phyloP scores from a whole-genome alignment of 2,329 filamentous ascomycete species.

The Sporothrix pseudoabietina region DNA sequence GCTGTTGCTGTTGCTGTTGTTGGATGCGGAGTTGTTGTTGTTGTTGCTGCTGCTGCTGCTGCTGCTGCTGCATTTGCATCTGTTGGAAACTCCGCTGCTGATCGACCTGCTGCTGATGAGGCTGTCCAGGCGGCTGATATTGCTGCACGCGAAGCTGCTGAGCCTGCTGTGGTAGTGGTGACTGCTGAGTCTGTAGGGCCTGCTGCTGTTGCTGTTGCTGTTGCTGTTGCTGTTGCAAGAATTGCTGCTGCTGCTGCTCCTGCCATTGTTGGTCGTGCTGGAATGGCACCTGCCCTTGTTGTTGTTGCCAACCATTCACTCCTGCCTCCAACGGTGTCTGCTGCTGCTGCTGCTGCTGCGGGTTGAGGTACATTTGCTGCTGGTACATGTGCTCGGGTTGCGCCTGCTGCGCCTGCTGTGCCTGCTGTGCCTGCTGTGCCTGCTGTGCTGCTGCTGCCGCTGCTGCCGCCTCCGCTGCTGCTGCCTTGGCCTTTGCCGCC shows the following conservation, averaged over 20 bases:
- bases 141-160: constrained; percentile 10
- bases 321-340: background rate
- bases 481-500: constrained; percentile 9
- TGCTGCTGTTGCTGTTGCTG: constrained; percentile 35
- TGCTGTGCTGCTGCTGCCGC: background rate
- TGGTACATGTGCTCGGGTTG: constrained; percentile 20
- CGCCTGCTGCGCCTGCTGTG: background rate
- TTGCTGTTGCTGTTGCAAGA: background rate
- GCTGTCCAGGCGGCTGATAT: constrained; percentile 9
- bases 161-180: constrained; percentile 20
- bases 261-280: constrained; percentile 12
- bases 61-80: constrained; percentile 10
- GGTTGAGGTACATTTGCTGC: constrained; percentile 27
- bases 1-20: background rate
- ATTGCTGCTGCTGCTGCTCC: background rate
- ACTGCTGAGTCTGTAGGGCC: constrained; percentile 36
- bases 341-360: constrained; percentile 19
- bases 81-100: constrained; percentile 27
- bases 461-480: constrained; percentile 4
- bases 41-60: constrained; percentile 19
- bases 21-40: background rate
- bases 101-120: constrained; percentile 15
- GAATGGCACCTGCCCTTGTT: background rate
- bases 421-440: background rate
- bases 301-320: constrained; percentile 20